A percentile compares a stretch with the other conserved stretches of the same genome.
Conservation (phyloP, 1,284 basidiomycete species). For the Cerioporus squamosus region DNA sequence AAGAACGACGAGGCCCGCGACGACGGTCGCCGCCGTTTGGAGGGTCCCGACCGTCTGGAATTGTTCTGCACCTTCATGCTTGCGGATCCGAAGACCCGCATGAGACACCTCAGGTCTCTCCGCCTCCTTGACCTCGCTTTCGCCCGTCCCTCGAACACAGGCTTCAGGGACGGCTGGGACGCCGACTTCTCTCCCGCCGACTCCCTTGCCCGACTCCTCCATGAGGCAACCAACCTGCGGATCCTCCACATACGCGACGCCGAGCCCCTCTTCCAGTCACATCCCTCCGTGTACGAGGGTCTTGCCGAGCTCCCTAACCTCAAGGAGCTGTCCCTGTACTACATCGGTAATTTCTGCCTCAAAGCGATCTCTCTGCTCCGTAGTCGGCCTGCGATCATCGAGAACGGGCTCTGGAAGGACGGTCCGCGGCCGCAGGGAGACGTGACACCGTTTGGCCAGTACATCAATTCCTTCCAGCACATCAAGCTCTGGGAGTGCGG, state of each 20-base stretch:
- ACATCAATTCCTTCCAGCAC: slow-evolving; percentile 20
- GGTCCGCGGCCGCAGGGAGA: slow-evolving; percentile 29
- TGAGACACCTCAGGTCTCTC: slow-evolving; percentile 22
- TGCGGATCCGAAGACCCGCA: slow-evolving; percentile 14
- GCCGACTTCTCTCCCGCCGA: slow-evolving; percentile 26
- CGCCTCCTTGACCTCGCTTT: slow-evolving; percentile 28
- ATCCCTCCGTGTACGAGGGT: slow-evolving; percentile 27
- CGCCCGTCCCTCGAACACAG: slow-evolving; percentile 15
- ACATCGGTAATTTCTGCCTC: slow-evolving; percentile 29
- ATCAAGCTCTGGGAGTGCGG: slow-evolving; percentile 30
- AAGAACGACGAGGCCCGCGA: too few relatives aligned
- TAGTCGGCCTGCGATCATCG: slow-evolving; percentile 25
- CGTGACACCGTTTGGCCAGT: slow-evolving; percentile 24
- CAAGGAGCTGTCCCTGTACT: slow-evolving; percentile 26
- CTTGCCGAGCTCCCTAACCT: slow-evolving; percentile 21
- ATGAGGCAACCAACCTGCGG: slow-evolving; percentile 24
- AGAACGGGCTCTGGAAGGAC: slow-evolving; percentile 30
- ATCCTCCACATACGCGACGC: slow-evolving; percentile 27
- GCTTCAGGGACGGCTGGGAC: slow-evolving; percentile 16
- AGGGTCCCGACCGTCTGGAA: slow-evolving; percentile 20
- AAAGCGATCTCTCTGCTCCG: slow-evolving; percentile 25
- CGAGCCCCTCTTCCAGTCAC: slow-evolving; percentile 26
- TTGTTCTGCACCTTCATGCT: slow-evolving; percentile 26
- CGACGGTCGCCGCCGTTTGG: background rate
- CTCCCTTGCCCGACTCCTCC: slow-evolving; percentile 24